These are phyloP conservation scores for Silybum marianum DNA, from an alignment of 129 eudicot species.

Conservation along the genomic window DNA sequence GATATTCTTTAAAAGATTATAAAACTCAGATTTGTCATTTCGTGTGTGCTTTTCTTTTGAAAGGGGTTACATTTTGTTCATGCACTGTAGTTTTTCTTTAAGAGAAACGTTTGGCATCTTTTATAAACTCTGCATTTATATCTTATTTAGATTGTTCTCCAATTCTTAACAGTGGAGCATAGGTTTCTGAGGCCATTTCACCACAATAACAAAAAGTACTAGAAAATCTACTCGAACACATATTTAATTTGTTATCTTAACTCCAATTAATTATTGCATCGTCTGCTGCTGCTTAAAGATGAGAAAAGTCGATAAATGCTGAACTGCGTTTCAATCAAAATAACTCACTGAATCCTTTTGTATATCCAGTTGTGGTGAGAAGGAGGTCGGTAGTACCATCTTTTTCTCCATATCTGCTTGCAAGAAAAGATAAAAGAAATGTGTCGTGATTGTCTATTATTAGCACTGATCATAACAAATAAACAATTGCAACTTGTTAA, in stretches of 20 bases:
- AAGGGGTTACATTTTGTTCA: not conserved
- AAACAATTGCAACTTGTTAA: not conserved
- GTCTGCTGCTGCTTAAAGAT: slow-evolving; percentile 8
- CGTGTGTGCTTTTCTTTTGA: not conserved
- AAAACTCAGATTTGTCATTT: slow-evolving; percentile 24
- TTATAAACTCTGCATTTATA: slow-evolving; percentile 16
- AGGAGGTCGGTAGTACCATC: not conserved
- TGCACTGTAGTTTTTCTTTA: slow-evolving; percentile 4
- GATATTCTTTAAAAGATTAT: not conserved
- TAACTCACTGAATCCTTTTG: slow-evolving; percentile 8
- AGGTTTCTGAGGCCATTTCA: slow-evolving; percentile 24
- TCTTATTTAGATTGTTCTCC: not conserved
- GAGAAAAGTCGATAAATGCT: not conserved
- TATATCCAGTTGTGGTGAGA: slow-evolving; percentile 8
- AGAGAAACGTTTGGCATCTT: slow-evolving; percentile 14
- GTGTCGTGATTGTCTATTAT: not conserved
- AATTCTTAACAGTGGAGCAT: not conserved
- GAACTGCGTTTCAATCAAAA: slow-evolving; percentile 8
- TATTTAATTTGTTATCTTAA: not conserved
- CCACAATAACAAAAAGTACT: not conserved
- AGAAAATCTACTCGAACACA: not conserved
- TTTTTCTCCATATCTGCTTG: not conserved
- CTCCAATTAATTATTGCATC: not conserved
- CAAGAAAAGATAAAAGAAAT: slow-evolving; percentile 9
- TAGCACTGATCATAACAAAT: not conserved